Base-by-base conservation (phyloP, 768 basidiomycete species). In the Tricholoma matsutake region DNA sequence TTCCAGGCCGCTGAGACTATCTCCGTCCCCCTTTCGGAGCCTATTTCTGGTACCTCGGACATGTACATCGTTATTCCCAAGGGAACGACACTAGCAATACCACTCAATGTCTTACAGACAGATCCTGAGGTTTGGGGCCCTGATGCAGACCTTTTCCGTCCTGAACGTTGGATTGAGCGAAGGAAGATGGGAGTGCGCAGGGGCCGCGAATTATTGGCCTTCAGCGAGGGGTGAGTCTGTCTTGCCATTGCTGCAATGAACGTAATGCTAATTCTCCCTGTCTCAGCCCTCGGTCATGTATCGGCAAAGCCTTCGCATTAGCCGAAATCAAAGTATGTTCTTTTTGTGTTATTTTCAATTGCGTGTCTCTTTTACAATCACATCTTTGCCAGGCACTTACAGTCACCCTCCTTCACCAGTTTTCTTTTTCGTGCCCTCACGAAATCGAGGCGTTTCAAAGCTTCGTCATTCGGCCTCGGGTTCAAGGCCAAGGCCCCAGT, bases 371-470 rank as follows among this genome's bases (percentile, higher is more conserved):
- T 25, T 25, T 25, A 25, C 22, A 25, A 25, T 1, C 16, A 60
- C 31, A 16, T 3, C 20, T 43, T 28, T 56, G 35, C 11, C 64
- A 78, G 76, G 68, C 71, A 49, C 72, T 86, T 56, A 74, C 79
- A 29, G 69, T 83, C 22, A 78, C 80, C 10, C 79, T 88, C 34
- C 68, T 87, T 64, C 79, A 75, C 32, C 79, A 81, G 34, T 88
- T 86, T 67, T 76, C 79, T 7, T 86, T 87, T 65, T 72, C 77
- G 3, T 83, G 82, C 62, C 68, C 75, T 20, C 65, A 75, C 54
- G 75, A 85, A 35, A 86, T 87, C 52, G 86, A 87, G 64, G 68
- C 83, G 22, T 87, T 87, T 69, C 84, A 86, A 64, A 85, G 85
- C 56, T 87, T 87, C 61, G 86, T 88, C 11, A 78, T 88, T 56